Percentiles rank a stretch among this genome's conserved stretches.
Conservation (phyloP, 1,139 yeast genomes). For the Arxiozyma telluris region DNA sequence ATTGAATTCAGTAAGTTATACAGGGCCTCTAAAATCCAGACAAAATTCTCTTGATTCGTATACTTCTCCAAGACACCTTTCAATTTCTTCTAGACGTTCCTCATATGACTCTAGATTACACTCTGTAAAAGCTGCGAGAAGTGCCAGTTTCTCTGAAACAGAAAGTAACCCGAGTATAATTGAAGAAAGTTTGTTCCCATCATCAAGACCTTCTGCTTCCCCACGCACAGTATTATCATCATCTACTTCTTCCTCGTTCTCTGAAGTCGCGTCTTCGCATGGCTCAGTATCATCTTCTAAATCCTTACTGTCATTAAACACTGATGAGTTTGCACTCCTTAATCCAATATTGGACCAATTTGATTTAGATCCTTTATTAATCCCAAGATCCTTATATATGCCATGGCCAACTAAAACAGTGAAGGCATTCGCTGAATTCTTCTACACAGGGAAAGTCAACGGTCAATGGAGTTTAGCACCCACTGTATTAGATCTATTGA, state of each 20-base stretch:
- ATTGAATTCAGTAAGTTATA: background rate
- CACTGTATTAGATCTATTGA: conserved; percentile 53
- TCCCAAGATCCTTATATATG: conserved; percentile 58
- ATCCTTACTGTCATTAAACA: background rate
- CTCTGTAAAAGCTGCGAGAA: background rate
- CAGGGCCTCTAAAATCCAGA: background rate
- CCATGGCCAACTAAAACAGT: conserved; percentile 58
- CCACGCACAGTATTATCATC: background rate
- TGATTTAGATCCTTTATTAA: conserved; percentile 45
- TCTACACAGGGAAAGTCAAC: conserved; percentile 72
- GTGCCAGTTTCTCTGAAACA: conserved; percentile 2
- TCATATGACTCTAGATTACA: conserved; percentile 1
- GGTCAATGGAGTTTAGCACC: conserved; percentile 63
- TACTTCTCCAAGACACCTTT: conserved; percentile 1
- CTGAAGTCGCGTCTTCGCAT: background rate
- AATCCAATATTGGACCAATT: conserved; percentile 8
- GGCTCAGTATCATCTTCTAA: background rate
- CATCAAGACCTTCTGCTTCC: background rate
- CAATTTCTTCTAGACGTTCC: background rate
- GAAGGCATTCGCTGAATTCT: conserved; percentile 58
- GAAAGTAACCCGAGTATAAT: background rate
- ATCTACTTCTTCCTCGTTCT: background rate
- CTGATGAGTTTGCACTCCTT: background rate
- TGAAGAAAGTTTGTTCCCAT: background rate
- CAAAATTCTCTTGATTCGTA: conserved; percentile 1